Conservation (phyloP, 2,329 filamentous ascomycete genomes). For the Fusarium sp. region DNA sequence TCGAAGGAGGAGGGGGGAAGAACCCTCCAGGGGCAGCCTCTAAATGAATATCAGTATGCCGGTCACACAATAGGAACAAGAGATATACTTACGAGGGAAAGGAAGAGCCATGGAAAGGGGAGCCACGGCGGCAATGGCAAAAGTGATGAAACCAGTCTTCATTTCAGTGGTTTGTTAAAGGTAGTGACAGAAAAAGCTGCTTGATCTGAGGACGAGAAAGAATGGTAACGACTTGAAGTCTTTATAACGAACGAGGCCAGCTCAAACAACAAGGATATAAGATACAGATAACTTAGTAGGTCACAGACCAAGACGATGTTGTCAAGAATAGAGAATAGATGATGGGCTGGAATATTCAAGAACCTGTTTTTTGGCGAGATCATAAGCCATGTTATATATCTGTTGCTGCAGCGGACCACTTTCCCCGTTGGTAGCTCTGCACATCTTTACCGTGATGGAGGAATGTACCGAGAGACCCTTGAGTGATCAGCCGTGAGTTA, state of each 20-base stretch:
- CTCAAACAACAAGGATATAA: constrained; percentile 23
- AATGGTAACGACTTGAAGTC: background rate
- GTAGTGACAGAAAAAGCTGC: constrained; percentile 5
- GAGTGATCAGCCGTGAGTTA: background rate
- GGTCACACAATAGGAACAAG: background rate
- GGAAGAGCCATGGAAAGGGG: constrained; percentile 30
- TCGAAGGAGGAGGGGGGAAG: background rate
- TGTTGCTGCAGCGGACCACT: background rate
- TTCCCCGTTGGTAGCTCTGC: constrained; percentile 12
- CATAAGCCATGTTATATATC: constrained; percentile 18
- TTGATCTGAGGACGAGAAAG: constrained; percentile 1
- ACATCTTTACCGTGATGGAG: constrained; percentile 18
- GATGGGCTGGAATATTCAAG: background rate
- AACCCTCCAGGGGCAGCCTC: constrained; percentile 4
- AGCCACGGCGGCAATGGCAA: constrained; percentile 30
- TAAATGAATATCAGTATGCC: constrained; percentile 1
- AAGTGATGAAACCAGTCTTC: constrained; percentile 36
- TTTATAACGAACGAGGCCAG: constrained; percentile 24
- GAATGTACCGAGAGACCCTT: constrained; percentile 10
- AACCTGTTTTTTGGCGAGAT: constrained; percentile 14
- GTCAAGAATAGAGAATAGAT: constrained; percentile 17
- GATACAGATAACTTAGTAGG: background rate
- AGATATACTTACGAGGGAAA: constrained; percentile 18
- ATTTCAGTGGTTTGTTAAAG: constrained; percentile 22
- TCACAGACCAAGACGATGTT: constrained; percentile 29